These are phyloP conservation scores for Coniferiporia sulphurascens DNA, from an alignment of 1,284 basidiomycete species.

Conservation along the genomic window DNA sequence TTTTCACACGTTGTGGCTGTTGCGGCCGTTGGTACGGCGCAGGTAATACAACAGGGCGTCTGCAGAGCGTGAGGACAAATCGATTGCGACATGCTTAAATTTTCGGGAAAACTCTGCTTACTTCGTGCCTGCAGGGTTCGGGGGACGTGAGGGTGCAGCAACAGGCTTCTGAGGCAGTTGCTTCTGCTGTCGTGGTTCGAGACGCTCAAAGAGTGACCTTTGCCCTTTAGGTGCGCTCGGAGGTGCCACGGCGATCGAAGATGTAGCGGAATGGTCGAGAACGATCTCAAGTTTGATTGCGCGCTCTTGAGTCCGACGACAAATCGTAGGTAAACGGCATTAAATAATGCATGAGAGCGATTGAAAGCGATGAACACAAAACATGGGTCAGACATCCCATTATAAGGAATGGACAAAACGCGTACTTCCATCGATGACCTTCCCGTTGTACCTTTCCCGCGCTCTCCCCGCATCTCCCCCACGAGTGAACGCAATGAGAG, in stretches of 20 bases:
- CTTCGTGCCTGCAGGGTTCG: not conserved
- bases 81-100: not conserved
- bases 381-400: not conserved
- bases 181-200: not conserved
- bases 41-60: not conserved
- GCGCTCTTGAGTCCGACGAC: conserved; percentile 5
- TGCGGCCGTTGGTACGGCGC: conserved; percentile 5
- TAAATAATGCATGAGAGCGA: too few species aligned
- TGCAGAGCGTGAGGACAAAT: not conserved
- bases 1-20: not conserved
- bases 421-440: conserved; percentile 71
- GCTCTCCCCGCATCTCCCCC: conserved; percentile 56
- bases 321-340: not conserved
- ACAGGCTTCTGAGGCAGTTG: not conserved
- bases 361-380: too few species aligned
- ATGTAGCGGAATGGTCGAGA: not conserved
- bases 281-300: conserved; percentile 17
- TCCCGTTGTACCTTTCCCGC: conserved; percentile 62
- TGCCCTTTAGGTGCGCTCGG: not conserved
- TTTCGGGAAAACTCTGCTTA: not conserved
- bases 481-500: conserved; percentile 59
- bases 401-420: not conserved
- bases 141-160: not conserved
- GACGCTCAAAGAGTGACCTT: conserved; percentile 7
- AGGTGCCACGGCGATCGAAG: not conserved